Conservation (phyloP, 177 flowering plant genomes). For the Vitis hybrid region DNA sequence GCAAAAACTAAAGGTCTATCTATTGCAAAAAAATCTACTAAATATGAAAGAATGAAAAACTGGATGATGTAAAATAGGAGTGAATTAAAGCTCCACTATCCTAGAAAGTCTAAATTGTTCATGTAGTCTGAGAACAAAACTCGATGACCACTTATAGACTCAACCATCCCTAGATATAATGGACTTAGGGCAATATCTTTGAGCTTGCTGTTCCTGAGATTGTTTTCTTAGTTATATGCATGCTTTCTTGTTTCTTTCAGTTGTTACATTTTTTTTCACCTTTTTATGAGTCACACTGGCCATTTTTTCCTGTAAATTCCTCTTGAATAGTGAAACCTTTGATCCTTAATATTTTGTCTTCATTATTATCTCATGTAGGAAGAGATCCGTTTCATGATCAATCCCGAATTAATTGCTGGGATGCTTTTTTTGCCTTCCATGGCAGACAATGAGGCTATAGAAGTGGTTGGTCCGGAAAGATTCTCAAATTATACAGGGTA, state of each 20-base stretch:
- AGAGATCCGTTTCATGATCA: slow-evolving; percentile 98
- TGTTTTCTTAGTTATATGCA: not conserved
- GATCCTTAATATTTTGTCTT: slow-evolving; percentile 11
- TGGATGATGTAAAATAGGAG: too few species aligned
- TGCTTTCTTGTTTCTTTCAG: not conserved
- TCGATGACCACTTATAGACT: too few species aligned
- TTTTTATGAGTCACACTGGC: not conserved
- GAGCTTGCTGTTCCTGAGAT: not conserved
- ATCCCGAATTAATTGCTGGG: slow-evolving; percentile 83
- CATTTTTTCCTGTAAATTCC: not conserved
- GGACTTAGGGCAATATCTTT: not conserved
- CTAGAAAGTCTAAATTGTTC: too few species aligned
- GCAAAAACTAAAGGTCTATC: too few species aligned
- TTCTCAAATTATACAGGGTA: slow-evolving; percentile 86
- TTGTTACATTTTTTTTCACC: not conserved
- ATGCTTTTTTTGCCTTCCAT: slow-evolving; percentile 89
- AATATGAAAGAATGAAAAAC: too few species aligned
- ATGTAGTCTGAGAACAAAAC: too few species aligned
- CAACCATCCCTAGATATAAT: too few species aligned
- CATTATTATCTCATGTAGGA: slow-evolving; percentile 44
- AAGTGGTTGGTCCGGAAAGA: slow-evolving; percentile 85
- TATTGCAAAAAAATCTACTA: too few species aligned
- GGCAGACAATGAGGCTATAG: slow-evolving; percentile 91
- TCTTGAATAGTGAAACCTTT: not conserved
- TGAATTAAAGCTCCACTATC: too few species aligned